These are phyloP conservation scores for Perilla frutescens DNA, from an alignment of 257 asterid species.

Conservation along the genomic window DNA sequence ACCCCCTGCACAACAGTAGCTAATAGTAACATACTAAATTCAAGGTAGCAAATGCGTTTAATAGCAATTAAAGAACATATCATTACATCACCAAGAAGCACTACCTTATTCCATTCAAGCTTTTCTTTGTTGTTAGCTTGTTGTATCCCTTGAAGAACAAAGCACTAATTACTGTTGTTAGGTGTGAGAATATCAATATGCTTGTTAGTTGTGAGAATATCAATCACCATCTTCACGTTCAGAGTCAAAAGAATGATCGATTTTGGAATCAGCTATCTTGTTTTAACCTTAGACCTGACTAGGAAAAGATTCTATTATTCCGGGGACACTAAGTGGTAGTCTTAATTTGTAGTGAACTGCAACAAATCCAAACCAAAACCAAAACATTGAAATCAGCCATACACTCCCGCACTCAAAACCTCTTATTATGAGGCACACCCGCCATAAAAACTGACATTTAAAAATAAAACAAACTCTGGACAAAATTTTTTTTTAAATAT, in stretches of 20 bases:
- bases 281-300: neutral
- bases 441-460: neutral
- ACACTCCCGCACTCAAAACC: neutral
- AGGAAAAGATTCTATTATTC: neutral
- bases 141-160: constrained; percentile 62
- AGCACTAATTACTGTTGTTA: constrained; percentile 75
- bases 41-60: neutral
- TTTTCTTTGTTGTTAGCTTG: constrained; percentile 65
- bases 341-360: neutral
- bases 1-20: constrained; percentile 62
- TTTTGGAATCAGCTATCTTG: neutral
- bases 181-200: constrained; percentile 55
- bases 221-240: constrained; percentile 7
- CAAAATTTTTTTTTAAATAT: neutral
- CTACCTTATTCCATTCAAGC: constrained; percentile 94
- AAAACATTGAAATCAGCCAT: neutral
- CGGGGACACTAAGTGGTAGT: neutral
- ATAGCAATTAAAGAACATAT: neutral
- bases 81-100: constrained; percentile 28
- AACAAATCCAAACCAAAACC: too few species aligned
- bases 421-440: neutral
- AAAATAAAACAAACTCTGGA: neutral
- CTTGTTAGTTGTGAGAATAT: constrained; percentile 3
- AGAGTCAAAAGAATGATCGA: constrained; percentile 21
- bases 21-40: constrained; percentile 10